A percentile compares a stretch with the other conserved stretches of the same genome.
Conservation (phyloP, 768 basidiomycete genomes). For the Trametes cingulata region DNA sequence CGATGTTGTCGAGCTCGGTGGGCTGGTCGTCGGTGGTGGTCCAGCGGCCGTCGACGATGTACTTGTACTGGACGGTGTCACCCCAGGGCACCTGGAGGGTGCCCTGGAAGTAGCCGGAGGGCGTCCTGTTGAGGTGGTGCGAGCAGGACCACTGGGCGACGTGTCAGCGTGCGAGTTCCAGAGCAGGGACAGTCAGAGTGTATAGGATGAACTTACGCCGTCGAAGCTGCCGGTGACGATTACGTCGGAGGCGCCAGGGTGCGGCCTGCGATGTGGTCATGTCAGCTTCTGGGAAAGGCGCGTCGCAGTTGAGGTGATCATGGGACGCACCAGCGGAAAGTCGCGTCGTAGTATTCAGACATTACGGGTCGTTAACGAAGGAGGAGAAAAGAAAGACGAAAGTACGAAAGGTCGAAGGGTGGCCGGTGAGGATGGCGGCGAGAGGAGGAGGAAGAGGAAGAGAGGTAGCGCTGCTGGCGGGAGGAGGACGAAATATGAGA, state of each 20-base stretch:
- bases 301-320: not conserved
- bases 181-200: not conserved
- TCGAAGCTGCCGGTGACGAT: slow-evolving; percentile 81
- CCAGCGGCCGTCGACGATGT: slow-evolving; percentile 77
- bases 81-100: slow-evolving; percentile 59
- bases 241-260: slow-evolving; percentile 53
- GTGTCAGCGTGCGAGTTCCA: slow-evolving; percentile 18
- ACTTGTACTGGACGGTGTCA: slow-evolving; percentile 71
- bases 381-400: slow-evolving; percentile 14
- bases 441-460: slow-evolving; percentile 4
- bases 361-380: slow-evolving; percentile 25
- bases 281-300: slow-evolving; percentile 9
- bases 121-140: slow-evolving; percentile 51
- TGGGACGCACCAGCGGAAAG: slow-evolving; percentile 24
- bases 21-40: slow-evolving; percentile 51
- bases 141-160: slow-evolving; percentile 61
- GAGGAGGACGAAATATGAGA: not conserved
- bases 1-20: slow-evolving; percentile 59
- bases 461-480: slow-evolving; percentile 14
- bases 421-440: not conserved
- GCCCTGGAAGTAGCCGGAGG: slow-evolving; percentile 53
- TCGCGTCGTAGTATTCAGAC: slow-evolving; percentile 28
- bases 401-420: not conserved
- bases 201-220: slow-evolving; percentile 45
- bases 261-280: slow-evolving; percentile 49